These are phyloP conservation scores for Galium porrigens DNA, from an alignment of 305 asterid species.

Conservation along the genomic window DNA sequence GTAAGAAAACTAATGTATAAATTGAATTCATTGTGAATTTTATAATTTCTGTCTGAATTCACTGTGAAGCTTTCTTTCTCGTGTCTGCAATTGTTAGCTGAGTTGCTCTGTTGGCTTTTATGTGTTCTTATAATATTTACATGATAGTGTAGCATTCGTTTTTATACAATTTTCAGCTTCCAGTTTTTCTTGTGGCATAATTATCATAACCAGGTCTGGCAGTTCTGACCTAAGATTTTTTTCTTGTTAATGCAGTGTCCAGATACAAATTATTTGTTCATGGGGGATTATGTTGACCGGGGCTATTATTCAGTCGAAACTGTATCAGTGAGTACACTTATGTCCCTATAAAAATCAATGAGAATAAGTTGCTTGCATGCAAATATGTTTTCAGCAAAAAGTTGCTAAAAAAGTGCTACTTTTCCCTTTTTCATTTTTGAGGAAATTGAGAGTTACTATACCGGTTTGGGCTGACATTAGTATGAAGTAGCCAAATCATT, in stretches of 20 bases:
- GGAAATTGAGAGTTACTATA: not conserved
- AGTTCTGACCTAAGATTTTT: constrained; percentile 6
- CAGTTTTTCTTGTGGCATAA: not conserved
- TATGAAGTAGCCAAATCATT: not conserved
- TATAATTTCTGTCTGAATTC: not conserved
- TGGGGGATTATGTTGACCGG: constrained; percentile 81
- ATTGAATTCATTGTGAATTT: not conserved
- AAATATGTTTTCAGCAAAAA: not conserved
- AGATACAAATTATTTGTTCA: constrained; percentile 58
- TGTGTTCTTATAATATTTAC: not conserved
- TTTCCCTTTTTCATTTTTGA: not conserved
- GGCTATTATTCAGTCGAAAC: constrained; percentile 79
- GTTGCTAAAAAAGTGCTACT: not conserved
- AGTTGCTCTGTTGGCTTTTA: not conserved
- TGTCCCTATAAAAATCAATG: not conserved
- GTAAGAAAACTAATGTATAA: too few species aligned
- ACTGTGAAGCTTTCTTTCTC: not conserved
- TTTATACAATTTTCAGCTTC: not conserved
- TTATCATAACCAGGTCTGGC: not conserved
- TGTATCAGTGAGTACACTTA: constrained; percentile 36
- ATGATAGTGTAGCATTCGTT: not conserved
- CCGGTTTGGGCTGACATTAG: not conserved
- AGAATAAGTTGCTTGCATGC: not conserved
- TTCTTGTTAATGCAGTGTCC: constrained; percentile 45
- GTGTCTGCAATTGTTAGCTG: not conserved